These are phyloP conservation scores for Ganoderma boninense DNA, from an alignment of 1,284 basidiomycete species.

Conservation along the genomic window DNA sequence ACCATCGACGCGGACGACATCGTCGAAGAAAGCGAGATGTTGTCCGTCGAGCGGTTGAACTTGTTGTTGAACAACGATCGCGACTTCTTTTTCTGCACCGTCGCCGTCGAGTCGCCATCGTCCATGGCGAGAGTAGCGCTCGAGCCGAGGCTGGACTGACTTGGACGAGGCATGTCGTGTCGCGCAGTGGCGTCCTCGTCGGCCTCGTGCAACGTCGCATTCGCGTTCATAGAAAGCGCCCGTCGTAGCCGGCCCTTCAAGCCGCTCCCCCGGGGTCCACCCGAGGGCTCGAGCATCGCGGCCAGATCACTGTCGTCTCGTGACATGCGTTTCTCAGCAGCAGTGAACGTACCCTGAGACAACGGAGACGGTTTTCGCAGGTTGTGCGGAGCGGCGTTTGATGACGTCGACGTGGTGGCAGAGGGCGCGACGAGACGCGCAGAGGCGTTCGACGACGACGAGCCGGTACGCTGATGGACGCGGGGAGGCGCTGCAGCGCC, in stretches of 20 bases:
- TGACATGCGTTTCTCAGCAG: constrained; percentile 77
- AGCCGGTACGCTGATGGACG: constrained; percentile 53
- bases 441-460: constrained; percentile 50
- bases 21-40: constrained; percentile 97
- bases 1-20: constrained; percentile 96
- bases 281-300: constrained; percentile 56
- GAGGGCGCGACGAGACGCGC: constrained; percentile 40
- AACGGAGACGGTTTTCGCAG: constrained; percentile 79
- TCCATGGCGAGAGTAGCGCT: constrained; percentile 43
- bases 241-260: constrained; percentile 82
- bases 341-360: constrained; percentile 73
- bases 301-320: constrained; percentile 79
- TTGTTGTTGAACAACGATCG: constrained; percentile 89
- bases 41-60: constrained; percentile 94
- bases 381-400: constrained; percentile 46
- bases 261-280: constrained; percentile 63
- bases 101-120: constrained; percentile 53
- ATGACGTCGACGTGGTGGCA: constrained; percentile 39
- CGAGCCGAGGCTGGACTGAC: constrained; percentile 34
- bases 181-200: constrained; percentile 50
- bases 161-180: constrained; percentile 19
- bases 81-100: constrained; percentile 69
- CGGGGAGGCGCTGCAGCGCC: constrained; percentile 42
- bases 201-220: constrained; percentile 66
- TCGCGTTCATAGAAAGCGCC: constrained; percentile 74